A percentile compares a stretch with the other conserved stretches of the same genome.
phyloP scores from a whole-genome alignment of 1,284 basidiomycete genomes.

The Sanguinoderma infundibulare region DNA sequence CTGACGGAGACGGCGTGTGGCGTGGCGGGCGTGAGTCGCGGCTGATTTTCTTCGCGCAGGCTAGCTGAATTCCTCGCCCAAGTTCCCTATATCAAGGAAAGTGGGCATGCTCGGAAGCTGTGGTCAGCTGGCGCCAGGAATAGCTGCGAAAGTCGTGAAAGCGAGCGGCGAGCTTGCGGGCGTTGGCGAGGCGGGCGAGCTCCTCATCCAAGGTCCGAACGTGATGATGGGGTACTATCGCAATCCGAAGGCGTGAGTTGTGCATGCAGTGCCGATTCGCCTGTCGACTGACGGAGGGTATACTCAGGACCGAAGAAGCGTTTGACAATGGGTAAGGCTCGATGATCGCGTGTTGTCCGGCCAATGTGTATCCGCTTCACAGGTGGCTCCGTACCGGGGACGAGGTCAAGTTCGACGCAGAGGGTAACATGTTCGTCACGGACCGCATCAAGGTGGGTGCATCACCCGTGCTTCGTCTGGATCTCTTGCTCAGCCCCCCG shows the following conservation, averaged over 20 bases:
- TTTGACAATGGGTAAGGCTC: slow-evolving; percentile 45
- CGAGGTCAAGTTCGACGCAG: slow-evolving; percentile 58
- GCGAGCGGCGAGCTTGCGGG: slow-evolving; percentile 60
- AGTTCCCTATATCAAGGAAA: slow-evolving; percentile 25
- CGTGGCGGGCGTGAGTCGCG: slow-evolving; percentile 22
- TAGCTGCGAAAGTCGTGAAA: slow-evolving; percentile 55
- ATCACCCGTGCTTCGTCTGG: background rate
- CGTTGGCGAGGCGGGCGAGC: slow-evolving; percentile 68
- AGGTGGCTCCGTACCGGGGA: slow-evolving; percentile 73
- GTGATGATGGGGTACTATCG: slow-evolving; percentile 59
- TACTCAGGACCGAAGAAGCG: slow-evolving; percentile 56
- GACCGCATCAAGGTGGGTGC: slow-evolving; percentile 64
- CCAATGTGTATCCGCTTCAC: no score
- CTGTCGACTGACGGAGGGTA: background rate
- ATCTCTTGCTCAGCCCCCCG: slow-evolving; percentile 17
- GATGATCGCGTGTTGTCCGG: no score
- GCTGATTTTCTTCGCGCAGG: no score
- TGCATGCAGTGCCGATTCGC: background rate
- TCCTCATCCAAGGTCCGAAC: slow-evolving; percentile 62
- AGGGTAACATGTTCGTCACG: slow-evolving; percentile 64
- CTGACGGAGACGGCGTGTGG: slow-evolving; percentile 42
- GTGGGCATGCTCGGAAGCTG: slow-evolving; percentile 37
- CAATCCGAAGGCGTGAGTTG: slow-evolving; percentile 61
- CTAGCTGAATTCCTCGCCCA: no score
- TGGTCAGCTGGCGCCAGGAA: slow-evolving; percentile 44